These are phyloP conservation scores for Solanum habrochaites DNA, from an alignment of 257 asterid species.

Conservation along the genomic window DNA sequence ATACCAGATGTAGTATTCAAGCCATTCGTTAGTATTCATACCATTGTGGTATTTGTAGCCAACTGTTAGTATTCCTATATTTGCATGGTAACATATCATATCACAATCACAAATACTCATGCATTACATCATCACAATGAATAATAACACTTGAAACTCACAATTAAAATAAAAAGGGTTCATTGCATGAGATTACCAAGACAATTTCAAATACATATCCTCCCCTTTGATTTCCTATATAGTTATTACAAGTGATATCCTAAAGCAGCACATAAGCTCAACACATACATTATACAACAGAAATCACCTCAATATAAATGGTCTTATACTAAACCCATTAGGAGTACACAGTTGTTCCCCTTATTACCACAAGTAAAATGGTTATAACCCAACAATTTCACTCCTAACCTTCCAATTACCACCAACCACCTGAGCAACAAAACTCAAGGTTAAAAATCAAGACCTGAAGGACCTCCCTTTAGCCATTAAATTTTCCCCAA, in stretches of 20 bases:
- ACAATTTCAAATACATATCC: background rate
- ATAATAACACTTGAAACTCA: background rate
- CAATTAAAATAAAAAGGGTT: background rate
- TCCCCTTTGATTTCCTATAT: background rate
- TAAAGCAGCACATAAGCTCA: background rate
- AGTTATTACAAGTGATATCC: background rate
- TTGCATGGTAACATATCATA: background rate
- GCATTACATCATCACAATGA: background rate
- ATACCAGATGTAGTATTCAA: no score
- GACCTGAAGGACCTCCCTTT: background rate
- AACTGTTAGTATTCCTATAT: no score
- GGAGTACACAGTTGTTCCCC: no score
- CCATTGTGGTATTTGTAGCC: background rate
- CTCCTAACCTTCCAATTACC: background rate
- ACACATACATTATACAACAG: background rate
- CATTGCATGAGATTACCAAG: background rate
- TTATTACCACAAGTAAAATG: no score
- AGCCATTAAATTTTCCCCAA: background rate
- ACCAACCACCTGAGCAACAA: background rate
- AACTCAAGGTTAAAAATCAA: background rate
- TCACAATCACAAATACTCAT: background rate
- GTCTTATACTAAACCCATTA: no score
- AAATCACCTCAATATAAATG: no score
- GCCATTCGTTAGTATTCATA: background rate
- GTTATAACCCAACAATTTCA: background rate